Evolutionary conservation across 768 basidiomycete species (phyloP).

Genomic region (Royoungia palumana): DNA sequence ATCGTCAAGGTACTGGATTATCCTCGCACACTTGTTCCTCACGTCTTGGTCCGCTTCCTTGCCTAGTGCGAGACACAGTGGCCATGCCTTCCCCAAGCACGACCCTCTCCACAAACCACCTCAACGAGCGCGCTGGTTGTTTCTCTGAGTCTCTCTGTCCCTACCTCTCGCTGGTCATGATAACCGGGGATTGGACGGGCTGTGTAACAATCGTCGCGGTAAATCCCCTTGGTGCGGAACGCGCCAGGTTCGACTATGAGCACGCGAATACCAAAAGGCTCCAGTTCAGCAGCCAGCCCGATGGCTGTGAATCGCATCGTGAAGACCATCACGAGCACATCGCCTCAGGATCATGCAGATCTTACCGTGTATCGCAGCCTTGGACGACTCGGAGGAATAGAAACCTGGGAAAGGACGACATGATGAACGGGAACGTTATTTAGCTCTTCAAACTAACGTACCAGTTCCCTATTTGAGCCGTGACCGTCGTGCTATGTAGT

Average conservation of each 20-base stretch:
- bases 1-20: conserved; percentile 48
- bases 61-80: conserved; percentile 47
- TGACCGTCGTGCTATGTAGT: too few relatives aligned
- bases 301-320: conserved; percentile 39
- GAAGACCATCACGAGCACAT: not conserved
- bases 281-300: conserved; percentile 51
- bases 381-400: conserved; percentile 56
- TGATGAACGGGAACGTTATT: not conserved
- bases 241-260: conserved; percentile 57
- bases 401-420: conserved; percentile 28
- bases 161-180: conserved; percentile 39
- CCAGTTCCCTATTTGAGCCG: conserved; percentile 25
- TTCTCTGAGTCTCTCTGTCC: conserved; percentile 34
- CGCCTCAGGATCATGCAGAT: not conserved
- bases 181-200: conserved; percentile 48
- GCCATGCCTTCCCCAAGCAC: conserved; percentile 46
- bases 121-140: conserved; percentile 50
- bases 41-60: conserved; percentile 53
- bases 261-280: conserved; percentile 53
- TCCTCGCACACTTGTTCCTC: conserved; percentile 43
- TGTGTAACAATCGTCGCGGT: conserved; percentile 35
- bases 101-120: conserved; percentile 48
- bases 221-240: conserved; percentile 60
- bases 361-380: conserved; percentile 57
- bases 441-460: conserved; percentile 6